These are phyloP conservation scores for Mucor mucedo DNA, from an alignment of 371 early-diverging fungal genomes.

Conservation along the genomic window DNA sequence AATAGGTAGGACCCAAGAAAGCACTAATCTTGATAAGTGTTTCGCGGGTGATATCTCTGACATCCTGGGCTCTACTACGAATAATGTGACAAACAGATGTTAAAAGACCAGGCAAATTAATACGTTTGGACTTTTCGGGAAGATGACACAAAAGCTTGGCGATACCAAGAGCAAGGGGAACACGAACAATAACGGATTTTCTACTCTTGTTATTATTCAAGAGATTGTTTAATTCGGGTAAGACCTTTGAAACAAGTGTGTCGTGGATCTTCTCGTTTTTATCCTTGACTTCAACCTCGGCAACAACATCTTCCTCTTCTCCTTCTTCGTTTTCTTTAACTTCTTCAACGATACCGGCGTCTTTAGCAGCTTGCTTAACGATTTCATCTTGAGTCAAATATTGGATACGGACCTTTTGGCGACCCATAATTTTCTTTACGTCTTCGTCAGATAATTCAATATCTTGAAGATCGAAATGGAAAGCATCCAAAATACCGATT, in stretches of 20 bases:
- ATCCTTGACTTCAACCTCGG: slow-evolving; percentile 36
- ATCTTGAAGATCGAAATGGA: slow-evolving; percentile 84
- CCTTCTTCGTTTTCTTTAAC: slow-evolving; percentile 31
- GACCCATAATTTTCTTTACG: slow-evolving; percentile 45
- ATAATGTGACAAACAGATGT: slow-evolving; percentile 86
- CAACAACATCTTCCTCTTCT: slow-evolving; percentile 19
- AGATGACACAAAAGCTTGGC: slow-evolving; percentile 80
- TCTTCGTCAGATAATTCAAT: slow-evolving; percentile 55
- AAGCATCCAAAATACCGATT: slow-evolving; percentile 82
- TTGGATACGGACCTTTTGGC: slow-evolving; percentile 51
- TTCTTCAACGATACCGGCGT: slow-evolving; percentile 31
- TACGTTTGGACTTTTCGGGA: slow-evolving; percentile 74
- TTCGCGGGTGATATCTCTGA: slow-evolving; percentile 85
- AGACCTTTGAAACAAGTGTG: slow-evolving; percentile 67
- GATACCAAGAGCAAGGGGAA: slow-evolving; percentile 89
- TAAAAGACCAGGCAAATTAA: slow-evolving; percentile 86
- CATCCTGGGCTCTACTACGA: slow-evolving; percentile 80
- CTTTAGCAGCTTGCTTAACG: slow-evolving; percentile 37
- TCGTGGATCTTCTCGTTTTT: slow-evolving; percentile 70
- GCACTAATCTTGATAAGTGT: slow-evolving; percentile 85
- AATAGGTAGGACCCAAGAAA: slow-evolving; percentile 83
- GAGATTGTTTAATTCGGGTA: slow-evolving; percentile 80
- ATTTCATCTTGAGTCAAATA: slow-evolving; percentile 45
- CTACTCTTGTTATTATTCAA: slow-evolving; percentile 73
- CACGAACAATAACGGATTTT: slow-evolving; percentile 75